phyloP scores from a whole-genome alignment of 345 rosid genomes.

The Schrenkiella parvula region DNA sequence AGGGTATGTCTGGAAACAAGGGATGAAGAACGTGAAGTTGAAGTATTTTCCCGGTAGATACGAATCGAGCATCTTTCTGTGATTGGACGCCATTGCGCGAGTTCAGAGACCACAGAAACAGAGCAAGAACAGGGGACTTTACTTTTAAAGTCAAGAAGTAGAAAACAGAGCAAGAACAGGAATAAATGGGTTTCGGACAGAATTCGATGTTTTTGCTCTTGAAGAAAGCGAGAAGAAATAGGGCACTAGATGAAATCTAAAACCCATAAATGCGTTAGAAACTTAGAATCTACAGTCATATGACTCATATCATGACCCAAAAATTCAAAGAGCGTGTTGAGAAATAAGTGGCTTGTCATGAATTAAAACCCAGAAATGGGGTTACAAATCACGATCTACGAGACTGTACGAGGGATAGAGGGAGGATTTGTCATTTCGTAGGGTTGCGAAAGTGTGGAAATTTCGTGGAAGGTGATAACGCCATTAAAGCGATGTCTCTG shows the following conservation, averaged over 20 bases:
- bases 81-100: background rate
- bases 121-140: constrained; percentile 9
- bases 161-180: constrained; percentile 16
- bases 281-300: constrained; percentile 8
- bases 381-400: background rate
- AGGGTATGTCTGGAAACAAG: background rate
- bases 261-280: constrained; percentile 17
- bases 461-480: constrained; percentile 2
- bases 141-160: background rate
- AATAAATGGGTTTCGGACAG: background rate
- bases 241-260: background rate
- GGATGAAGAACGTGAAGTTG: background rate
- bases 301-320: constrained; percentile 3
- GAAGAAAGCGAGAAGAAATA: background rate
- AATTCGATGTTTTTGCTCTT: background rate
- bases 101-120: background rate
- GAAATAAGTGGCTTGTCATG: background rate
- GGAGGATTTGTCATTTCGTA: background rate
- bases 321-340: constrained; percentile 6
- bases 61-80: constrained; percentile 7
- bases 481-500: constrained; percentile 7
- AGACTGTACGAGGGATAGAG: background rate
- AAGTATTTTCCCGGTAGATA: background rate
- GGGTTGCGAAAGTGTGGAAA: constrained; percentile 15
- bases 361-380: background rate